Evolutionary conservation across 352 stramenopile species (phyloP).

Genomic region (Pythium coloratum): DNA sequence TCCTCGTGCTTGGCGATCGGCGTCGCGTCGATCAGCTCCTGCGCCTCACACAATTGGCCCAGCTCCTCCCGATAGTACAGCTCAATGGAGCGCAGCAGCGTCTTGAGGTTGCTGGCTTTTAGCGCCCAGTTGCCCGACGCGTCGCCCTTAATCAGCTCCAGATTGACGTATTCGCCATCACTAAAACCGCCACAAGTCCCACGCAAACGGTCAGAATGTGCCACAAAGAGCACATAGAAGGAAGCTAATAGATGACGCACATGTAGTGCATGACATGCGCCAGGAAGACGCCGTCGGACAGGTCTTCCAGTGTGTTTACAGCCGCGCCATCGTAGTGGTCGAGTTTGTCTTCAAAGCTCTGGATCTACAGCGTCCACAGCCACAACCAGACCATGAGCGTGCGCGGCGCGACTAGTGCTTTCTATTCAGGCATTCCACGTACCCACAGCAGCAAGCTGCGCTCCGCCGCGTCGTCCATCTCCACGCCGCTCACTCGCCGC

Average conservation of each 20-base stretch:
- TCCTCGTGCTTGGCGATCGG: slow-evolving; percentile 74
- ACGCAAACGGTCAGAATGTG: not conserved
- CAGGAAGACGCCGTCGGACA: slow-evolving; percentile 82
- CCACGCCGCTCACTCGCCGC: not conserved
- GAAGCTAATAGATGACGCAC: slow-evolving; percentile 34
- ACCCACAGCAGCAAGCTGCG: slow-evolving; percentile 78
- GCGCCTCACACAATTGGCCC: slow-evolving; percentile 63
- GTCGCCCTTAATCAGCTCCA: slow-evolving; percentile 72
- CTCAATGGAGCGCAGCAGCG: slow-evolving; percentile 70
- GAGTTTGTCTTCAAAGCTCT: slow-evolving; percentile 70
- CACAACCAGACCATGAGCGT: not conserved
- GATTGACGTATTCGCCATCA: slow-evolving; percentile 76
- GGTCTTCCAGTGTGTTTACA: slow-evolving; percentile 48
- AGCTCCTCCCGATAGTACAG: slow-evolving; percentile 84
- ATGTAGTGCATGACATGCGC: slow-evolving; percentile 85
- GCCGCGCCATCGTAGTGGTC: slow-evolving; percentile 36
- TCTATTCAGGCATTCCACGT: slow-evolving; percentile 17
- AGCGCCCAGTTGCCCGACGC: slow-evolving; percentile 69
- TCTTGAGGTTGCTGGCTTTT: slow-evolving; percentile 80
- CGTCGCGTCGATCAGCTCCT: slow-evolving; percentile 68
- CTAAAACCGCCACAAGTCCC: slow-evolving; percentile 27
- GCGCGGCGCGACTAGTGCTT: not conserved
- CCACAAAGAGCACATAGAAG: not conserved
- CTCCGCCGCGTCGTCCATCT: slow-evolving; percentile 77
- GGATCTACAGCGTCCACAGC: slow-evolving; percentile 36